Percentiles rank a stretch among this genome's conserved stretches.
These are phyloP conservation scores for Colletotrichum brevisporum DNA, from an alignment of 2,329 filamentous ascomycete genomes.

Conservation along the genomic window DNA sequence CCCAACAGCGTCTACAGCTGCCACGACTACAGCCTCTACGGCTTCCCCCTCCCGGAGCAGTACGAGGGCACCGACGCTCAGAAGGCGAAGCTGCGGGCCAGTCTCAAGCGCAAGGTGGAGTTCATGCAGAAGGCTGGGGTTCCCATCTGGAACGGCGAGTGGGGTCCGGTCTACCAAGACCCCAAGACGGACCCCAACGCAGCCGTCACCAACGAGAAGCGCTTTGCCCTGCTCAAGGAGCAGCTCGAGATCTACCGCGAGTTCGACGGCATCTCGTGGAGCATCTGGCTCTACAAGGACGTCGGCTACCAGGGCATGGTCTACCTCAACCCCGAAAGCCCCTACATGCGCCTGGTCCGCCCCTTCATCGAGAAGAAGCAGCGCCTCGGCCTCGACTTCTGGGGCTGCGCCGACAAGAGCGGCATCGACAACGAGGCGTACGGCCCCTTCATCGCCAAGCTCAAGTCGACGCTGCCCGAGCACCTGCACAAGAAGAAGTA, in stretches of 20 bases:
- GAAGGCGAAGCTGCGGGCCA: conserved; percentile 54
- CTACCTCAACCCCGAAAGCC: conserved; percentile 59
- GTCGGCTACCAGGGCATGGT: conserved; percentile 71
- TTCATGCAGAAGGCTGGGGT: conserved; percentile 58
- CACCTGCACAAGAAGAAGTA: conserved; percentile 60
- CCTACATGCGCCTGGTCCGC: conserved; percentile 65
- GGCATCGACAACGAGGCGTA: conserved; percentile 55
- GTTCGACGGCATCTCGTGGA: conserved; percentile 63
- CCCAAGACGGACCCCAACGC: conserved; percentile 53
- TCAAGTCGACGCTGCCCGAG: conserved; percentile 60
- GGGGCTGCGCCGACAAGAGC: conserved; percentile 57
- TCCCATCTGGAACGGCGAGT: conserved; percentile 66
- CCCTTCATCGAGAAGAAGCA: conserved; percentile 71
- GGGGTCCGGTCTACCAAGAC: conserved; percentile 64
- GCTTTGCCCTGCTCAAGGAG: conserved; percentile 58
- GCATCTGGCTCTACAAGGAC: conserved; percentile 73
- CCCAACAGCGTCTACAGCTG: conserved; percentile 66
- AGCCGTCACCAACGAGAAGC: conserved; percentile 55
- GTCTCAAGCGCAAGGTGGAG: conserved; percentile 58
- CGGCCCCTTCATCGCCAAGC: conserved; percentile 54
- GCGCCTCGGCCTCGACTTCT: conserved; percentile 66
- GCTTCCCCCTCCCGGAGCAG: conserved; percentile 59
- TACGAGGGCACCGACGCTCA: conserved; percentile 60
- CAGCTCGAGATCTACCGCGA: conserved; percentile 57
- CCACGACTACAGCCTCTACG: conserved; percentile 67